Base-by-base conservation (phyloP, 805 yeast species). In the Candida silvatica region DNA sequence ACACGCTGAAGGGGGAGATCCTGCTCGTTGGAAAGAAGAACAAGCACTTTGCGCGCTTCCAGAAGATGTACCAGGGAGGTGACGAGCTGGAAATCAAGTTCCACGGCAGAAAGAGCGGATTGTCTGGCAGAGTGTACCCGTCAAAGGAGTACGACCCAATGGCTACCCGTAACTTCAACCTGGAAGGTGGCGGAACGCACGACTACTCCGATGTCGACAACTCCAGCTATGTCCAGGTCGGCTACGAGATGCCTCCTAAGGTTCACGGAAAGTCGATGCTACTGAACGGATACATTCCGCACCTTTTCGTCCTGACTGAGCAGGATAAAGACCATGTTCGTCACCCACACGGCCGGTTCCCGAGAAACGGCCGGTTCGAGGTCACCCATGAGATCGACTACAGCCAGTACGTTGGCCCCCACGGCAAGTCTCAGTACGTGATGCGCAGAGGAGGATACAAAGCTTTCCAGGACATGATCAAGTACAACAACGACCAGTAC, bases 201-300 rank as follows among this genome's bases (percentile, higher is more conserved):
- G 43, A 43, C 6, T 69, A 67, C 58, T 70, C 69, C 0, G 61
- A 64, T 41, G 46, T 74, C 29, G 52, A 61, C 9, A 67, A 65
- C 37, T 36, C 29, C 17, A 40, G 50, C 7, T 75, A 55, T 45
- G 48, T 68, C 29, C 61, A 54, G 37, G 59, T 74, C 3, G 63
- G 64, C 32, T 90, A 80, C 49, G 51, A 64, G 29, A 69, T 79
- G 70, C 90, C 95, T 3, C 59, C 66, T 2, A 63, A 69, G 39
- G 62, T 61, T 26, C 65, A 58, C 3, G 80, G 86, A 22, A 92
- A 90, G 52, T 80, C 94, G 2, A 82, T 92, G 81, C 62, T 90
- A 17, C 56, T 90, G 43, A 81, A 78, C 31, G 97, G 97, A 0
- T 85, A 65, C 49, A 74, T 76, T 40, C 70, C 86, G 4, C 80